Conservation (phyloP, 179 eudicot species). For the Nepenthes alata region DNA sequence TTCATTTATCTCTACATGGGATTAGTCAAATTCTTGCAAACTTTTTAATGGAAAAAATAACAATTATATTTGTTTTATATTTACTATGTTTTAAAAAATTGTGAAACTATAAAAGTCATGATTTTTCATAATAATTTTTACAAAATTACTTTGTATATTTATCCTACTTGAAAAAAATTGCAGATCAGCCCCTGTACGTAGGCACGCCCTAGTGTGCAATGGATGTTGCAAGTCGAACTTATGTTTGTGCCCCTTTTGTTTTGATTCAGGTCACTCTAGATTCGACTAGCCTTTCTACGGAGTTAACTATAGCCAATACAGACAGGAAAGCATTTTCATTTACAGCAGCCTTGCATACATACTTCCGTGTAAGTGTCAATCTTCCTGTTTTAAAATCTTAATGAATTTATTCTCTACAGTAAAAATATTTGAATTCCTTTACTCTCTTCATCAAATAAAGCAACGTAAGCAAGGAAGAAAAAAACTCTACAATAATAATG, state of each 20-base stretch:
- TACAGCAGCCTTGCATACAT: slow-evolving; percentile 86
- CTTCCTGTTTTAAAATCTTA: not conserved
- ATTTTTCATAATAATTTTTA: too few relatives aligned
- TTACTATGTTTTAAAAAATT: too few relatives aligned
- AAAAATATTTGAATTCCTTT: not conserved
- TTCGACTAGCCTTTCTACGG: slow-evolving; percentile 68
- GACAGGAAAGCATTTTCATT: slow-evolving; percentile 75
- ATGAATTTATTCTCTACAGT: not conserved
- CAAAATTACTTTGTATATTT: not conserved
- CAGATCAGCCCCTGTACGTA: too few relatives aligned
- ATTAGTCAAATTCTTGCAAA: too few relatives aligned
- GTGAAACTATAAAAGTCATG: not conserved
- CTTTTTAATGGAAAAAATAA: too few relatives aligned
- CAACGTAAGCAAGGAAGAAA: too few relatives aligned
- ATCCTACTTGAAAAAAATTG: too few relatives aligned
- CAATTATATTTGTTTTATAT: too few relatives aligned
- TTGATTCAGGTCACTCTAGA: slow-evolving; percentile 65
- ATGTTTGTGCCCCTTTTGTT: slow-evolving; percentile 10
- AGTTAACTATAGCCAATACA: slow-evolving; percentile 63
- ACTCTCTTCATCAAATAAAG: too few relatives aligned
- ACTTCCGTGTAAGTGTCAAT: slow-evolving; percentile 56
- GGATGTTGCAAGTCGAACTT: not conserved
- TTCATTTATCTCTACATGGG: too few relatives aligned
- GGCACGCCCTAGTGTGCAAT: too few relatives aligned
- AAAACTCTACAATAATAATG: too few relatives aligned